These are phyloP conservation scores for Zostera marina DNA, from an alignment of 116 monocot species.

Conservation along the genomic window DNA sequence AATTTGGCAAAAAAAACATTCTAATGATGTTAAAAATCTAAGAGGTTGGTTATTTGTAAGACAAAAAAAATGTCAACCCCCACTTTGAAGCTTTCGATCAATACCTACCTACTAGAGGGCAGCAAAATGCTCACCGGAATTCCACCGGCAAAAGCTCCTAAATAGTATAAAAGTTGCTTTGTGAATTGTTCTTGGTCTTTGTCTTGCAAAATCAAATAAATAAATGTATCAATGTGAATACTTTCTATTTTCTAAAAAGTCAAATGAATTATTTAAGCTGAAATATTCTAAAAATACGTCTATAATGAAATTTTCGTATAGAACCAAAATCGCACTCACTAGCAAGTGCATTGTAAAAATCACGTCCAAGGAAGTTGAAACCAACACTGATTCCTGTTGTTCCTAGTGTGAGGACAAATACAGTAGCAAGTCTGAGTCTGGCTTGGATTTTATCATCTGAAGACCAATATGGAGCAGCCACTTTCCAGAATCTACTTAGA, in stretches of 20 bases:
- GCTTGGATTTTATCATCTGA: slow-evolving; percentile 97
- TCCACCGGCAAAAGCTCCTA: slow-evolving; percentile 90
- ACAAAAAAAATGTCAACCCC: background rate
- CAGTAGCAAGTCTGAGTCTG: slow-evolving; percentile 73
- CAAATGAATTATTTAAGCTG: background rate
- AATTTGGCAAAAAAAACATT: no score
- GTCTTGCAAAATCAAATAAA: slow-evolving; percentile 35
- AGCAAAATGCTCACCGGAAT: slow-evolving; percentile 99
- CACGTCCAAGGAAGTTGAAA: slow-evolving; percentile 93
- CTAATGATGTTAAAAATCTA: no score
- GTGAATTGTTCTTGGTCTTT: slow-evolving; percentile 93
- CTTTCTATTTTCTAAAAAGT: background rate
- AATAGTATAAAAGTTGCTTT: slow-evolving; percentile 81
- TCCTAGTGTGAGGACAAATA: slow-evolving; percentile 84
- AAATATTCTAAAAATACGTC: background rate
- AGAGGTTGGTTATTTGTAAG: background rate
- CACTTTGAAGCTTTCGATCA: slow-evolving; percentile 23
- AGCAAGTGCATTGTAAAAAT: slow-evolving; percentile 95
- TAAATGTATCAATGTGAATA: background rate
- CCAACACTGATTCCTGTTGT: slow-evolving; percentile 97
- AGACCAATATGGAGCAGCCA: slow-evolving; percentile 94
- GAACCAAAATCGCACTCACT: slow-evolving; percentile 32
- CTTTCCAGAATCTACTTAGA: slow-evolving; percentile 85
- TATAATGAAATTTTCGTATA: background rate
- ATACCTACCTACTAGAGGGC: slow-evolving; percentile 95